A percentile compares a stretch with the other conserved stretches of the same genome.
These are phyloP conservation scores for Allium sativum DNA, from an alignment of 106 monocot genomes.

Conservation along the genomic window DNA sequence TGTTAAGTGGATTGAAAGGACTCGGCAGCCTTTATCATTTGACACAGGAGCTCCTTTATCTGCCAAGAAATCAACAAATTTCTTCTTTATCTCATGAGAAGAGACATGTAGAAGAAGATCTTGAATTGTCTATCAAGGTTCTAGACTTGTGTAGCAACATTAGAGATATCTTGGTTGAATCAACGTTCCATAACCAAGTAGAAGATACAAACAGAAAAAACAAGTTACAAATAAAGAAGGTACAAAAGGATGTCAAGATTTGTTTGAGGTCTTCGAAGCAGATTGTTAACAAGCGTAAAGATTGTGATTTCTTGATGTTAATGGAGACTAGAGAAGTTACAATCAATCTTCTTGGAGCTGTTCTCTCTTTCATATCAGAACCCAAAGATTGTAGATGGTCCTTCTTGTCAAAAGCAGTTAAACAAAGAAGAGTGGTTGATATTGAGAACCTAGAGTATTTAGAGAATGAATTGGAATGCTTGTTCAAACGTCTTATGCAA, in stretches of 20 bases:
- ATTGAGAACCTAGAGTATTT: conserved; percentile 6
- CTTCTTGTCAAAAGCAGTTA: conserved; percentile 6
- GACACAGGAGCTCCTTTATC: conserved; percentile 19
- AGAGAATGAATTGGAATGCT: conserved; percentile 18
- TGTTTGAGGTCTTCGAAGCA: not conserved
- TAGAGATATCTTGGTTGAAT: conserved; percentile 7
- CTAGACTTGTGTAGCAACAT: conserved; percentile 17
- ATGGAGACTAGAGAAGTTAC: conserved; percentile 18
- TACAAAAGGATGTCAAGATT: conserved; percentile 2
- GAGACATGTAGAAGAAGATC: conserved; percentile 25
- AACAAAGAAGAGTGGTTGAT: conserved; percentile 7
- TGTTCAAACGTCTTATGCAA: conserved; percentile 23
- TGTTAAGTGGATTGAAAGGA: conserved; percentile 9
- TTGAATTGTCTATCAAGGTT: conserved; percentile 27
- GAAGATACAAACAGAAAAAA: not conserved
- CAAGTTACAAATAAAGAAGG: conserved; percentile 1
- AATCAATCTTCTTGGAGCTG: conserved; percentile 8
- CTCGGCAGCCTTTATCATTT: conserved; percentile 15
- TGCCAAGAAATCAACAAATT: conserved; percentile 17
- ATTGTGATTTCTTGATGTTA: not conserved
- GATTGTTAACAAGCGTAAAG: not conserved
- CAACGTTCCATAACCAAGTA: conserved; percentile 11
- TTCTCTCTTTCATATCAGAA: not conserved
- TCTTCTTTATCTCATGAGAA: conserved; percentile 6
- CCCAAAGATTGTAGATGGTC: conserved; percentile 23